Evolutionary conservation across 257 asterid species (phyloP), one percentile per base, ranked within the genome.

Genomic region (Ehretia macrophylla): DNA sequence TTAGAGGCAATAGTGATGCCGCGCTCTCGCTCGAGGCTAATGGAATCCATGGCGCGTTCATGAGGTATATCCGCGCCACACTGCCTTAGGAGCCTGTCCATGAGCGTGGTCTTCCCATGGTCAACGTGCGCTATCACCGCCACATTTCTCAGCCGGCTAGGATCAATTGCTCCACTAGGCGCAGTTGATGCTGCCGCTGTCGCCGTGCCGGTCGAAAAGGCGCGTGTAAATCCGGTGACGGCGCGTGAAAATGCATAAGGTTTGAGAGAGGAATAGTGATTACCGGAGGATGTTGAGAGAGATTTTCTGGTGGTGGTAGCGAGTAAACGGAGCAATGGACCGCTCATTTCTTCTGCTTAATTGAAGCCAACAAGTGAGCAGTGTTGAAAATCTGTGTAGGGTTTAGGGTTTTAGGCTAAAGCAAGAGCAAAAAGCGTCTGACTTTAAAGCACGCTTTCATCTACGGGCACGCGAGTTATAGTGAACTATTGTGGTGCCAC

Each of bases 61-160:
- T 11, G 20, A 49, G 47, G 47, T 14, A 13, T 19, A 74, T 93
- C 96, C 14, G 97, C 96, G 44, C 99, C 99, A 63, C 99, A 93
- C 80, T 89, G 99, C 20, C 99, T 87, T 61, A 93, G 91, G 58
- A 93, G 86, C 70, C 99, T 81, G 65, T 93, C 97, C 99, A 93
- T 93, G 64, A 93, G 96, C 10, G 97, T 93, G 45, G 99, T 93
- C 79, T 93, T 88, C 16, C 99, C 99, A 65, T 93, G 99, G 72
- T 93, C 99, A 4, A 93, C 99, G 56, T 89, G 99, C 44, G 97
- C 99, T 50, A 93, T 93, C 42, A 93, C 99, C 5, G 99, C 97
- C 6, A 93, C 96, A 59, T 93, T 93, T 64, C 99, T 66, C 37
- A 93, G 91, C 44, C 72, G 81, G 52, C 64, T 51, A 0, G 98